Evolutionary conservation across 805 yeast genomes (phyloP).

Genomic region (Tetrapisispora namnaoensis): DNA sequence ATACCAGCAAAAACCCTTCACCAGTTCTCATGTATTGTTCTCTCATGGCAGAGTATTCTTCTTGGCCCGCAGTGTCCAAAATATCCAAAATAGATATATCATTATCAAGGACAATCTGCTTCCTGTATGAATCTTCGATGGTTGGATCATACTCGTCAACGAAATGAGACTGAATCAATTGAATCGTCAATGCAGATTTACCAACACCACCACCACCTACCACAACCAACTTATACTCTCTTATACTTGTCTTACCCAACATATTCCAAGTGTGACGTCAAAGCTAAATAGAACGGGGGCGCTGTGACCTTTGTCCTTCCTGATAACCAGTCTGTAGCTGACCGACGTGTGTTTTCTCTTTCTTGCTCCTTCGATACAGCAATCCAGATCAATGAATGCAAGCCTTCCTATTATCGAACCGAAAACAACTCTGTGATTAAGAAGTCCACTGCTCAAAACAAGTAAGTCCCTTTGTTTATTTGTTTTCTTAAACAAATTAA

Average conservation of each 20-base stretch:
- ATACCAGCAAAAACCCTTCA: constrained; percentile 84
- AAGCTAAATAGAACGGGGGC: no score
- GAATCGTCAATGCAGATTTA: constrained; percentile 91
- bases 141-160: constrained; percentile 98
- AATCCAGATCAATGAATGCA: no score
- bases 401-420: no score
- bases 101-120: constrained; percentile 75
- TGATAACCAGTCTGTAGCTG: no score
- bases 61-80: constrained; percentile 97
- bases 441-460: no score
- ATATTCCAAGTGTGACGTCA: no score
- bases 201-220: constrained; percentile 99
- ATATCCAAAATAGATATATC: constrained; percentile 75
- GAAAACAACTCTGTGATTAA: no score
- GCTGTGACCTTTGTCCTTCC: no score
- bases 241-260: constrained; percentile 31
- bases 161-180: constrained; percentile 87
- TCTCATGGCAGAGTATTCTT: constrained; percentile 86
- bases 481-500: no score
- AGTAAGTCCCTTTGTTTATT: no score
- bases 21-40: constrained; percentile 96
- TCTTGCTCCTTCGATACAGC: no score
- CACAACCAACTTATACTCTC: constrained; percentile 87
- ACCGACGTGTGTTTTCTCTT: no score
- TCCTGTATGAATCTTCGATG: constrained; percentile 85